These are phyloP conservation scores for Podospora bellae-mahoneyi DNA, from an alignment of 495 filamentous ascomycete species.

Conservation along the genomic window DNA sequence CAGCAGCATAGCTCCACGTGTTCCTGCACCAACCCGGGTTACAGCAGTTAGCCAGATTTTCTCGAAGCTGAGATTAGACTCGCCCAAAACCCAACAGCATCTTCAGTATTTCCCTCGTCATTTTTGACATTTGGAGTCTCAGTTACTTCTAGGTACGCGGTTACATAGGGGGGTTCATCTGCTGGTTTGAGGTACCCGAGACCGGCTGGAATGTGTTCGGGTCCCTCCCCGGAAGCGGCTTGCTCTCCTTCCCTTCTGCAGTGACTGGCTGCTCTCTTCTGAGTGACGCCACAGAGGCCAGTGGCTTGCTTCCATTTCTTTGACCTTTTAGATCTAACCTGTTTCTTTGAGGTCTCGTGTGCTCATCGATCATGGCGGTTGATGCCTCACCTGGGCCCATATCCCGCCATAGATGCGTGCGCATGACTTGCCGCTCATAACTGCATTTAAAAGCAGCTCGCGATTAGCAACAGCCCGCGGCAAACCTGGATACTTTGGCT, in stretches of 20 bases:
- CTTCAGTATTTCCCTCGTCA: background rate
- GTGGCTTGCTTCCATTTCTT: slow-evolving; percentile 9
- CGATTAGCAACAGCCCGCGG: background rate
- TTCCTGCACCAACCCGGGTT: slow-evolving; percentile 28
- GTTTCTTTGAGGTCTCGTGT: slow-evolving; percentile 1
- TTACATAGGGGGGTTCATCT: background rate
- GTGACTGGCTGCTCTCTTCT: background rate
- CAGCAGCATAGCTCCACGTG: slow-evolving; percentile 24
- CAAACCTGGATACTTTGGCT: background rate
- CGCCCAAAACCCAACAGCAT: background rate
- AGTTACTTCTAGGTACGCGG: background rate
- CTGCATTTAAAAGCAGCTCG: background rate
- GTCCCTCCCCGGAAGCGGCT: slow-evolving; percentile 28
- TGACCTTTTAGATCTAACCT: background rate
- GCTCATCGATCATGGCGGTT: background rate
- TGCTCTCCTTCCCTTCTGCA: background rate
- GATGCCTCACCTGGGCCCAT: background rate
- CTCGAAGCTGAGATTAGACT: slow-evolving; percentile 20
- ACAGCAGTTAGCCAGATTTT: slow-evolving; percentile 13
- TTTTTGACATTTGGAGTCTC: background rate
- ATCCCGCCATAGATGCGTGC: background rate
- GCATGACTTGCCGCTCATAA: background rate
- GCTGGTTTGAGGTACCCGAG: slow-evolving; percentile 13
- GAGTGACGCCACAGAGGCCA: background rate
- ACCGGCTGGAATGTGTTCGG: slow-evolving; percentile 26